Evolutionary conservation across 306 rosid species (phyloP).

Genomic region (Pyrus betulifolia): DNA sequence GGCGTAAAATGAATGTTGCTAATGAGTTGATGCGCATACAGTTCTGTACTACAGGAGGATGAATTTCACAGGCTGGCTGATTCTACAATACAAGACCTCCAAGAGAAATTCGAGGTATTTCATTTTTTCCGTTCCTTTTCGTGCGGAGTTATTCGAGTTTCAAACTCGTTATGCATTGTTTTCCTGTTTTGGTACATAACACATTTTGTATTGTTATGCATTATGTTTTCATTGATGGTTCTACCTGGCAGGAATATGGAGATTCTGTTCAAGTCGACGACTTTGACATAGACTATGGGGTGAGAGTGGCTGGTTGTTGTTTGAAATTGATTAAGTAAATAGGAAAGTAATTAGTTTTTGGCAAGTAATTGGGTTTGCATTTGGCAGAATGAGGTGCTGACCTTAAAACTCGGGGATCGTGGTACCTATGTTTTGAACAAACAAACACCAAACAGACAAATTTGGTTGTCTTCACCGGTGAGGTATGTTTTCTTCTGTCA

Average conservation of each 20-base stretch:
- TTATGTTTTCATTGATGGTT: neutral
- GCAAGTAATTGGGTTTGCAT: constrained; percentile 9
- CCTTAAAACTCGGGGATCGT: constrained; percentile 59
- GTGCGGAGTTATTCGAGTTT: neutral
- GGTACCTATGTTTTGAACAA: constrained; percentile 82
- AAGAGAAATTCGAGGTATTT: constrained; percentile 77
- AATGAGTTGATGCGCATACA: constrained; percentile 40
- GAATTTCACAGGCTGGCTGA: constrained; percentile 70
- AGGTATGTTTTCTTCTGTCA: constrained; percentile 35
- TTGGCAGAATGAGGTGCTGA: constrained; percentile 74
- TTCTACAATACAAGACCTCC: constrained; percentile 64
- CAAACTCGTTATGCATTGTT: neutral
- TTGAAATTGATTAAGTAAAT: neutral
- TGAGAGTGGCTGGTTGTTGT: constrained; percentile 26
- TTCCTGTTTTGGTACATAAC: neutral
- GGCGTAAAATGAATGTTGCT: constrained; percentile 22
- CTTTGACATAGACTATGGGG: constrained; percentile 90
- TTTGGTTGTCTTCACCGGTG: constrained; percentile 83
- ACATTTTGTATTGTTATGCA: neutral
- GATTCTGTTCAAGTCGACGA: constrained; percentile 68
- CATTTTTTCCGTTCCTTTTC: neutral
- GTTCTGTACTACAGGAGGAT: constrained; percentile 70
- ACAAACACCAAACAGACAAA: constrained; percentile 83
- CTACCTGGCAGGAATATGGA: constrained; percentile 59
- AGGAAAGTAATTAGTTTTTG: neutral